Base-by-base conservation (phyloP, 371 early-diverging fungal genomes). In the Parasitella parasitica region DNA sequence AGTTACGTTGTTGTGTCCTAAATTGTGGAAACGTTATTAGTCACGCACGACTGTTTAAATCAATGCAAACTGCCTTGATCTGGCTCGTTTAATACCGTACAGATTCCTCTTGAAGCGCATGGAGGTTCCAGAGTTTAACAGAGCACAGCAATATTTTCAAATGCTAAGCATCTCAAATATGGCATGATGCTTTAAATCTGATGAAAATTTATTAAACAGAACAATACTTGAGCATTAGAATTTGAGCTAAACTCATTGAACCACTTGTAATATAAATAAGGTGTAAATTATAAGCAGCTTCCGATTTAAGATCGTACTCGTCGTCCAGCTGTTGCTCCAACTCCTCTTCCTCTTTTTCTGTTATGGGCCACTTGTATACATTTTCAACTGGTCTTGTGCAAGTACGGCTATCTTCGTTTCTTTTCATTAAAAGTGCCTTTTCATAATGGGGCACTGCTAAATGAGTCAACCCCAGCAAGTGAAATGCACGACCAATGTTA, bases 401-500 rank as follows among this genome's bases (percentile, higher is more conserved):
- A 6, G 68, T 59, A 16, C 70, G 67, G 32, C 63, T 41, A 16
- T 72, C 72, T 4, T 65, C 65, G 24, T 55, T 59, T 0, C 84
- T 81, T 3, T 87, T 82, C 57, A 88, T 41, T 32, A 57, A 66
- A 61, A 97, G 71, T 4, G 87, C 93, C 4, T 83, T 77, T 52
- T 87, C 86, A 67, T 97, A 97, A 62, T 94, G 92, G 13, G 82
- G 81, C 7, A 89, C 74, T 0, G 98, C 98, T 26, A 94, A 69
- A 65, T 92, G 90, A 4, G 78, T 77, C 41, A 94, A 72, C 0
- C 92, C 91, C 26, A 96, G 30, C 16, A 88, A 83, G 70, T 97
- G 98, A 66, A 92, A 94, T 1, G 91, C 89, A 39, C 96, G 82
- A 0, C 82, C 98, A 27, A 91, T 57, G 63, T 97, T 97, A 62